Conservation (phyloP, 352 stramenopile genomes). For the Globisporangium spiculum region DNA sequence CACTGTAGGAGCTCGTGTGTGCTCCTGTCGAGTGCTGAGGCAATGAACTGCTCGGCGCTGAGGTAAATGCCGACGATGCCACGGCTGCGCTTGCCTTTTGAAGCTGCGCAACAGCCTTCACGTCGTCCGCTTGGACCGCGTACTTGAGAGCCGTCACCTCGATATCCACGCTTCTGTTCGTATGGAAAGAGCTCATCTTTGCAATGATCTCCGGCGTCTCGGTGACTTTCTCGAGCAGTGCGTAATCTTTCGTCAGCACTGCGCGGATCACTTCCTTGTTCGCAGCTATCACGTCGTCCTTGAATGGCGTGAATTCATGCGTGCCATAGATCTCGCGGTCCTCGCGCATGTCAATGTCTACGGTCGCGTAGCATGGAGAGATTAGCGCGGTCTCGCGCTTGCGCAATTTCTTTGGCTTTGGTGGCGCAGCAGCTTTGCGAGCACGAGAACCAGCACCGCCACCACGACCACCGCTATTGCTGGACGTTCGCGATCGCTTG, state of each 20-base stretch:
- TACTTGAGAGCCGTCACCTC: constrained; percentile 51
- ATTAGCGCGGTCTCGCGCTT: constrained; percentile 36
- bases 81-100: constrained; percentile 29
- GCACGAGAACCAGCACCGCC: background rate
- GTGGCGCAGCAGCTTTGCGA: background rate
- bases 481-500: background rate
- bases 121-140: constrained; percentile 59
- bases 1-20: constrained; percentile 72
- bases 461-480: background rate
- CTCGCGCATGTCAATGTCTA: constrained; percentile 48
- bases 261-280: constrained; percentile 69
- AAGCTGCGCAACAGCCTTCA: constrained; percentile 39
- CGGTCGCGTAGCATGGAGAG: constrained; percentile 39
- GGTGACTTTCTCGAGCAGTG: constrained; percentile 61
- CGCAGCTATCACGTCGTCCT: constrained; percentile 46
- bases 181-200: constrained; percentile 50
- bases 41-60: constrained; percentile 44
- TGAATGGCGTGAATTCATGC: constrained; percentile 35
- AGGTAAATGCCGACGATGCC: constrained; percentile 37
- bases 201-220: constrained; percentile 36
- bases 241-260: constrained; percentile 63
- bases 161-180: constrained; percentile 42
- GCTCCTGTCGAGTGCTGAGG: constrained; percentile 67
- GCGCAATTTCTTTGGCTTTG: constrained; percentile 17
- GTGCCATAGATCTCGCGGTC: constrained; percentile 50